These are phyloP conservation scores for Tricholoma bakamatsutake DNA, from an alignment of 768 basidiomycete species.

Conservation along the genomic window DNA sequence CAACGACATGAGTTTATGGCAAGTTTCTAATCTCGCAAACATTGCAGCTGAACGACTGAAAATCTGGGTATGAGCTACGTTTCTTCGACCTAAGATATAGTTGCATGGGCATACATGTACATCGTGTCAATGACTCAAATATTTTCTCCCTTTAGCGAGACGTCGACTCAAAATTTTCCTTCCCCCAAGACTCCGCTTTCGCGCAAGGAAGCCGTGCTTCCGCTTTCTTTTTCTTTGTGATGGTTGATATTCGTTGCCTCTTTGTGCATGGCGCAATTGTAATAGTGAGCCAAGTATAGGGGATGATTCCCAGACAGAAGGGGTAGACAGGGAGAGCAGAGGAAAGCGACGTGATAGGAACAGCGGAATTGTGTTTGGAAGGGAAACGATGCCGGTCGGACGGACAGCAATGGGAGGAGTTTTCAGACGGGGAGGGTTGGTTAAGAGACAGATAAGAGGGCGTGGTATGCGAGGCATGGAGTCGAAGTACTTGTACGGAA, in stretches of 20 bases:
- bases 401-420: conserved; percentile 13
- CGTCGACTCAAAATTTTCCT: conserved; percentile 69
- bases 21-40: neutral
- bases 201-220: conserved; percentile 84
- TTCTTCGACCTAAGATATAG: neutral
- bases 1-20: neutral
- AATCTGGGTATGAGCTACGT: neutral
- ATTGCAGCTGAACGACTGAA: neutral
- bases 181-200: conserved; percentile 64
- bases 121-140: conserved; percentile 61
- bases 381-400: conserved; percentile 4
- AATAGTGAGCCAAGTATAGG: conserved; percentile 35
- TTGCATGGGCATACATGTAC: neutral
- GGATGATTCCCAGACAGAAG: conserved; percentile 21
- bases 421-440: conserved; percentile 26
- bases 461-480: conserved; percentile 41
- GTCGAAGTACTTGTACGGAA: neutral
- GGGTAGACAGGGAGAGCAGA: conserved; percentile 16
- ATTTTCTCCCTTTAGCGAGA: conserved; percentile 69
- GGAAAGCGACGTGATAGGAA: conserved; percentile 19
- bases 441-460: conserved; percentile 29
- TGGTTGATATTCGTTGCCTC: conserved; percentile 95
- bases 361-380: conserved; percentile 13
- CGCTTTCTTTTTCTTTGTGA: conserved; percentile 90
- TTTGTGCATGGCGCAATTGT: conserved; percentile 58